Evolutionary conservation across 305 asterid genomes (phyloP).

Genomic region (Plantago lanceolata): DNA sequence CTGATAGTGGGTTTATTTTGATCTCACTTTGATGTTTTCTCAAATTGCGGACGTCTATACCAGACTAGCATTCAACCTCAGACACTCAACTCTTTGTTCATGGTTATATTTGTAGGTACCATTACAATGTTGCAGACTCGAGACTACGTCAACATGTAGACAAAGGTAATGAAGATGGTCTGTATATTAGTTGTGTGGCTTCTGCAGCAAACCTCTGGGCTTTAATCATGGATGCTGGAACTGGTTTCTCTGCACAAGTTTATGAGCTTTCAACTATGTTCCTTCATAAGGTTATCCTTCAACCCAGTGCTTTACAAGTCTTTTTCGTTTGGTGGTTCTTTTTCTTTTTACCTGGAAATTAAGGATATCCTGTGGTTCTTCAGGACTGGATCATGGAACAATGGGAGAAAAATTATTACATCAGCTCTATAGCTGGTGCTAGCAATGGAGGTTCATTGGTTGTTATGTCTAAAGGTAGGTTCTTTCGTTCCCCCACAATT

Average conservation of each 20-base stretch:
- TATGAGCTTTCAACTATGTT: conserved; percentile 88
- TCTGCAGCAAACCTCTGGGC: conserved; percentile 97
- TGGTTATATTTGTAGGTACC: conserved; percentile 56
- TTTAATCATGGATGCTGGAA: conserved; percentile 98
- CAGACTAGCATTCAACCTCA: not conserved
- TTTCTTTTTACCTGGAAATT: conserved; percentile 11
- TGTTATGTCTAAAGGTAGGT: conserved; percentile 93
- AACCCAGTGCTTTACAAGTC: conserved; percentile 3
- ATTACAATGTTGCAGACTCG: conserved; percentile 91
- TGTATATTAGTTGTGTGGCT: conserved; percentile 92
- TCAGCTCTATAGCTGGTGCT: conserved; percentile 98
- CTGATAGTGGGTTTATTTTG: too few species aligned
- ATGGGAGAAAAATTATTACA: conserved; percentile 95
- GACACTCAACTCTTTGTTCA: not conserved
- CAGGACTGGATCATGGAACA: conserved; percentile 99
- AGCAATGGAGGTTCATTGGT: conserved; percentile 90
- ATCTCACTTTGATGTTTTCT: too few species aligned
- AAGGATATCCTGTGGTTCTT: conserved; percentile 20
- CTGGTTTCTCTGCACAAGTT: conserved; percentile 84
- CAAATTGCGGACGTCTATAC: too few species aligned
- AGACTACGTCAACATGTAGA: conserved; percentile 92
- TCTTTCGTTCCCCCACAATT: not conserved
- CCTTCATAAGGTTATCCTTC: conserved; percentile 74
- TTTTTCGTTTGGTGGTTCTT: conserved; percentile 3
- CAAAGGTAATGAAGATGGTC: conserved; percentile 94